Evolutionary conservation across 2,329 filamentous ascomycete species (phyloP).

Genomic region (Didymella keratinophila): DNA sequence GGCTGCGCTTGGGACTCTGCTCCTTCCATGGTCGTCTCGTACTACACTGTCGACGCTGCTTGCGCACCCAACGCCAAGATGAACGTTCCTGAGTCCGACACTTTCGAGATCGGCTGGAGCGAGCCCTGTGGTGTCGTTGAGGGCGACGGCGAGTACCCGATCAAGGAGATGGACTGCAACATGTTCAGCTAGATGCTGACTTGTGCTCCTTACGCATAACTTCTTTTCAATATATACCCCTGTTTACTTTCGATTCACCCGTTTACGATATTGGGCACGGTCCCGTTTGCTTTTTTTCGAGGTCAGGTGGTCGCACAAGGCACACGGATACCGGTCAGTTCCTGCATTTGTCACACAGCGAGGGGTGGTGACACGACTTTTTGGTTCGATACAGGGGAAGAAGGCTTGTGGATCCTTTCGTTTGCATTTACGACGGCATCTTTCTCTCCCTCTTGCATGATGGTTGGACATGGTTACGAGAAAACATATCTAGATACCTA

Average conservation of each 20-base stretch:
- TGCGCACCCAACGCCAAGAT: constrained; percentile 48
- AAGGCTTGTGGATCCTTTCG: constrained; percentile 5
- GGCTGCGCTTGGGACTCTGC: constrained; percentile 49
- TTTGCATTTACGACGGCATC: constrained; percentile 1
- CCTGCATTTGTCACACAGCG: constrained; percentile 17
- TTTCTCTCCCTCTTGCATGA: constrained; percentile 5
- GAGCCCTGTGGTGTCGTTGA: constrained; percentile 46
- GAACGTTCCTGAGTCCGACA: constrained; percentile 32
- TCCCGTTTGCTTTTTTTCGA: constrained; percentile 15
- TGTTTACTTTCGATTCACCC: constrained; percentile 11
- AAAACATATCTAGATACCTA: background rate
- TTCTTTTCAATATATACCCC: constrained; percentile 14
- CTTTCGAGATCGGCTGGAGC: constrained; percentile 54
- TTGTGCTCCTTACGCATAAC: background rate
- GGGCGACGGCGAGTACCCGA: constrained; percentile 56
- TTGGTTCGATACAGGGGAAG: constrained; percentile 12
- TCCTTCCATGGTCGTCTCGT: constrained; percentile 53
- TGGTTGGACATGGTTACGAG: background rate
- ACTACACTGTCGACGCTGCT: constrained; percentile 49
- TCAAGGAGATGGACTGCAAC: constrained; percentile 49
- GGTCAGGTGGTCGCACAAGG: constrained; percentile 23
- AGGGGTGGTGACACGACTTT: constrained; percentile 13
- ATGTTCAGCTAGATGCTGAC: constrained; percentile 31
- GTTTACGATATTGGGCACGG: constrained; percentile 13
- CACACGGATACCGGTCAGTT: constrained; percentile 19